Conservation (phyloP, 108 stramenopile genomes). For the Skeletonema costatum region DNA sequence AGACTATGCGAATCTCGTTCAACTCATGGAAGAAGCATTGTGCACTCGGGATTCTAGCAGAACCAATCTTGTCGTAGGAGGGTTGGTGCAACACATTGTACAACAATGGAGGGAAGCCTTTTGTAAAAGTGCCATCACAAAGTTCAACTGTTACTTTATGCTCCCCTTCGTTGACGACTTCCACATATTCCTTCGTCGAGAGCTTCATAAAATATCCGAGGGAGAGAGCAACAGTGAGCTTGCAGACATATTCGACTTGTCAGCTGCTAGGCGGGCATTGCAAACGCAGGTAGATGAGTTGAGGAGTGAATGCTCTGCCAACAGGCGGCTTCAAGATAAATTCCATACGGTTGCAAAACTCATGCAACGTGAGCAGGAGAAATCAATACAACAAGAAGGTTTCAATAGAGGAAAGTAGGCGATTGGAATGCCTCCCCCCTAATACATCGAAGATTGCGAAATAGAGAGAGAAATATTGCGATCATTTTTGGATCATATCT, state of each 20-base stretch:
- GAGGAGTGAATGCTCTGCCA: slow-evolving; percentile 81
- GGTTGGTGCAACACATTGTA: slow-evolving; percentile 91
- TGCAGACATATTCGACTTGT: slow-evolving; percentile 70
- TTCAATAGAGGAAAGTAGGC: slow-evolving; percentile 1
- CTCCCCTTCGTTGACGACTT: slow-evolving; percentile 92
- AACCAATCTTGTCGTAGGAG: slow-evolving; percentile 82
- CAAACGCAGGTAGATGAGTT: slow-evolving; percentile 69
- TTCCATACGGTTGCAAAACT: slow-evolving; percentile 75
- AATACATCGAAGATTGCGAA: slow-evolving; percentile 1
- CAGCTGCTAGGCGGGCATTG: slow-evolving; percentile 55
- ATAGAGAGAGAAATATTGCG: background rate
- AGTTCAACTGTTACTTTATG: slow-evolving; percentile 95
- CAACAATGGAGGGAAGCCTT: slow-evolving; percentile 86
- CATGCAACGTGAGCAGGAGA: slow-evolving; percentile 69
- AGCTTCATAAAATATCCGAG: slow-evolving; percentile 74
- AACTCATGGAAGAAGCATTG: slow-evolving; percentile 89
- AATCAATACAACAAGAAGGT: slow-evolving; percentile 41
- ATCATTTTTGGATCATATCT: background rate
- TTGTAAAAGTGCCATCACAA: slow-evolving; percentile 81
- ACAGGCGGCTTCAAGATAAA: slow-evolving; percentile 82
- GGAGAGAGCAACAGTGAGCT: slow-evolving; percentile 53
- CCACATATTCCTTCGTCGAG: slow-evolving; percentile 74
- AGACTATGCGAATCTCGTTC: slow-evolving; percentile 78
- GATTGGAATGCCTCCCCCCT: background rate
- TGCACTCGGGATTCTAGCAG: slow-evolving; percentile 78